A percentile compares a stretch with the other conserved stretches of the same genome.
These are phyloP conservation scores for Cymbidium sinense DNA, from an alignment of 106 monocot species.

Conservation along the genomic window DNA sequence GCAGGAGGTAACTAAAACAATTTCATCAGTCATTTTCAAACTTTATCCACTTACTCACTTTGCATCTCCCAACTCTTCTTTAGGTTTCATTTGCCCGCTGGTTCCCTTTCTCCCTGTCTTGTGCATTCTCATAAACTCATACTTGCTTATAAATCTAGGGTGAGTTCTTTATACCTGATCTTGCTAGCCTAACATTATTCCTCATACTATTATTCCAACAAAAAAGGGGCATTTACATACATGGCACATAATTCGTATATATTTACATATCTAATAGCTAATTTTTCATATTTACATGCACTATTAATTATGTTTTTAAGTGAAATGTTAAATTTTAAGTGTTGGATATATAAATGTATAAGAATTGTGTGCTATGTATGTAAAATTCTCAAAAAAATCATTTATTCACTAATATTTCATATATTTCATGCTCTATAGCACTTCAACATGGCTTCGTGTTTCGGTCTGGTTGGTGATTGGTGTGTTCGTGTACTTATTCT, in stretches of 20 bases:
- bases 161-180: slow-evolving; percentile 19
- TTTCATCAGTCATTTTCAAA: not conserved
- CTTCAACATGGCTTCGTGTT: slow-evolving; percentile 62
- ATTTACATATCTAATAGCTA: too few relatives aligned
- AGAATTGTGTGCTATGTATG: too few relatives aligned
- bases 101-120: slow-evolving; percentile 69
- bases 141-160: slow-evolving; percentile 90
- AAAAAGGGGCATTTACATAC: too few relatives aligned
- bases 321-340: too few relatives aligned
- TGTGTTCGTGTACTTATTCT: slow-evolving; percentile 69
- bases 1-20: slow-evolving; percentile 53
- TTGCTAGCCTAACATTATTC: not conserved
- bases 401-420: too few relatives aligned
- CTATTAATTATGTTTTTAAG: too few relatives aligned
- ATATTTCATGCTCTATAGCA: slow-evolving; percentile 23
- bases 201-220: not conserved
- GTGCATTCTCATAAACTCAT: slow-evolving; percentile 81
- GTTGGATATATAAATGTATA: too few relatives aligned
- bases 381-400: too few relatives aligned
- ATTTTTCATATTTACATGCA: too few relatives aligned
- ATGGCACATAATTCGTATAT: too few relatives aligned
- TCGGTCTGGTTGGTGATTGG: slow-evolving; percentile 79
- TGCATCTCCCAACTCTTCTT: slow-evolving; percentile 2
- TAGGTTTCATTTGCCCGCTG: slow-evolving; percentile 89
- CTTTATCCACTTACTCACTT: not conserved